Evolutionary conservation across 2,329 filamentous ascomycete species (phyloP), one percentile per base, ranked within the genome.

Genomic region (Pseudogymnoascus sp.): DNA sequence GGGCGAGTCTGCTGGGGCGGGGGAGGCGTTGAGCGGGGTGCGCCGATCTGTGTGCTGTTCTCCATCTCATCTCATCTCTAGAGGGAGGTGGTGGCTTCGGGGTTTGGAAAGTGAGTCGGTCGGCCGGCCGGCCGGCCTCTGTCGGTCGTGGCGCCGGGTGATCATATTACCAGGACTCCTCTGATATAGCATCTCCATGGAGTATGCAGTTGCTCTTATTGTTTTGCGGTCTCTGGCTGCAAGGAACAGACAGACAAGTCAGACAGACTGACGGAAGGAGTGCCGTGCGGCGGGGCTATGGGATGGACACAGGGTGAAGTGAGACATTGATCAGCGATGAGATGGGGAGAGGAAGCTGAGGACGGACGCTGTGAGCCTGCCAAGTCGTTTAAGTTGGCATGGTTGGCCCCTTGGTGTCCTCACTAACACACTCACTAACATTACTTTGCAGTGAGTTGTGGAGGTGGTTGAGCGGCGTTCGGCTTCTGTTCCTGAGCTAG

Each of bases 401-500:
- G n/a, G 28, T 22, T 11, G 28, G 28, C 28, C 28, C 41, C 14
- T 28, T 50, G 41, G 41, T 50, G 41, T 3, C 28, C 37, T 39
- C 37, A 39, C 37, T 39, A 39, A n/a, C 15, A n/a, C 15, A 39
- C 7, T 39, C n/a, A 39, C 37, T 39, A 39, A 39, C 6, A 7
- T n/a, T 2, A 14, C 18, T 14, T 18, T 25, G 18, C 20, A 43
- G 39, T 22, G 39, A 5, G 12, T 53, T 30, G 28, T 53, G 25
- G 3, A 53, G 43, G 43, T 53, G 25, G 43, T 53, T 53, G 47
- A 53, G 47, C 47, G 12, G 9, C 47, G 2, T 53, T 53, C 47
- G 47, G 47, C 47, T 33, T 53, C 47, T 53, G 47, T 53, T 53
- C 47, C 47, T 53, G 47, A 53, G 47, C 47, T 53, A 53, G 47